phyloP scores from a whole-genome alignment of 2,329 filamentous ascomycete genomes.

The Hymenoscyphus fraxineus region DNA sequence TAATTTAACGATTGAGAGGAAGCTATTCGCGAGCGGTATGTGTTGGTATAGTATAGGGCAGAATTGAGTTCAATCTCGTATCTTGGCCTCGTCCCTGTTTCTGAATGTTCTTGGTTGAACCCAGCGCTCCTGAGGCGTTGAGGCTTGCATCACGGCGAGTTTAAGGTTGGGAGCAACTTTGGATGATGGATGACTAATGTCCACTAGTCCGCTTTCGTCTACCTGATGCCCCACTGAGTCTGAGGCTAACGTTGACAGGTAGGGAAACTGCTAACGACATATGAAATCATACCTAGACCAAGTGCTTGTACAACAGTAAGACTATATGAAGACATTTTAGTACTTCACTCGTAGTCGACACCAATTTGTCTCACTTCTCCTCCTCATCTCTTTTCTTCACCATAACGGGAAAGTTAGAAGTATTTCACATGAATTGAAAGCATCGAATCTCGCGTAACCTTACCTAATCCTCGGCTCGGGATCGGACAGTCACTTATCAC shows the following conservation, averaged over 20 bases:
- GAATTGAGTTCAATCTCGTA: not conserved
- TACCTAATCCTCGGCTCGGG: not conserved
- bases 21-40: not conserved
- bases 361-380: not conserved
- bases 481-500: conserved; percentile 9
- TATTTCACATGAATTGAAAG: not conserved
- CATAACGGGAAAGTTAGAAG: not conserved
- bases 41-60: not conserved
- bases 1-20: conserved; percentile 1
- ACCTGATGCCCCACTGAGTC: not conserved
- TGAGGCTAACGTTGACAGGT: not conserved
- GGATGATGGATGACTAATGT: not conserved
- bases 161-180: not conserved
- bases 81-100: not conserved
- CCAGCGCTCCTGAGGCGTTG: not conserved
- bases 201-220: not conserved
- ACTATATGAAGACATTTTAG: not conserved
- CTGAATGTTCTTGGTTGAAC: not conserved
- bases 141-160: not conserved
- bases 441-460: not conserved
- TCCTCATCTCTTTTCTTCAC: too few relatives aligned
- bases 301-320: too few relatives aligned
- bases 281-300: not conserved
- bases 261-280: not conserved
- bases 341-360: not conserved